Conservation (phyloP, 2,329 filamentous ascomycete species). For the Beauveria asiatica region DNA sequence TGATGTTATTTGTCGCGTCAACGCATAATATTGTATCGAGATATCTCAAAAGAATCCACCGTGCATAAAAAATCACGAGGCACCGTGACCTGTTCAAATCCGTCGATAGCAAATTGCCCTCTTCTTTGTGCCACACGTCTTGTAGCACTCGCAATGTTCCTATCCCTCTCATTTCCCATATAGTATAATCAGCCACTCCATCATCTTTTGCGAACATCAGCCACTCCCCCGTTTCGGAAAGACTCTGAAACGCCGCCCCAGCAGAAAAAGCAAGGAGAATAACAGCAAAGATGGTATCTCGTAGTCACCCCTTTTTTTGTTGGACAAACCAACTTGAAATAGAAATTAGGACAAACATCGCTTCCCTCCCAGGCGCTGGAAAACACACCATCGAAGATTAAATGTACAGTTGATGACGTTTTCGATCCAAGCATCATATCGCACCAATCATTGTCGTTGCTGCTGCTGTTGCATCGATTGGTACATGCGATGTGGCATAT, state of each 20-base stretch:
- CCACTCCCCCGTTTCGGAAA: background rate
- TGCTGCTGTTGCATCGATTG: slow-evolving; percentile 11
- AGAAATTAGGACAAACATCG: background rate
- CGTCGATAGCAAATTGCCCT: background rate
- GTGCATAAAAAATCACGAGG: background rate
- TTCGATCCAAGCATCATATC: background rate
- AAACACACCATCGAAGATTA: background rate
- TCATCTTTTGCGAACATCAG: background rate
- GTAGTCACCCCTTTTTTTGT: background rate
- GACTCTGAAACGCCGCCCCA: background rate
- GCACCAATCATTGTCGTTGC: slow-evolving; percentile 2
- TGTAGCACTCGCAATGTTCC: background rate
- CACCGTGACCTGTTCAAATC: background rate
- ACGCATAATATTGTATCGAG: background rate
- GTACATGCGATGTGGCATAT: slow-evolving; percentile 10
- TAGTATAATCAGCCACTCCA: background rate
- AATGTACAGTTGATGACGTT: slow-evolving; percentile 2
- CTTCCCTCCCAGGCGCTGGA: background rate
- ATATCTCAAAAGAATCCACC: background rate
- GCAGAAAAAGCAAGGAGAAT: background rate
- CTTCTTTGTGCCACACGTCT: background rate
- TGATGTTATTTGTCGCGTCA: background rate
- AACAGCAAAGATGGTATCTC: slow-evolving; percentile 2
- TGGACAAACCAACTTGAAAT: background rate
- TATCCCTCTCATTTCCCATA: background rate